Conservation (phyloP, 139 green algal species). For the Tetratostichococcus sp. region DNA sequence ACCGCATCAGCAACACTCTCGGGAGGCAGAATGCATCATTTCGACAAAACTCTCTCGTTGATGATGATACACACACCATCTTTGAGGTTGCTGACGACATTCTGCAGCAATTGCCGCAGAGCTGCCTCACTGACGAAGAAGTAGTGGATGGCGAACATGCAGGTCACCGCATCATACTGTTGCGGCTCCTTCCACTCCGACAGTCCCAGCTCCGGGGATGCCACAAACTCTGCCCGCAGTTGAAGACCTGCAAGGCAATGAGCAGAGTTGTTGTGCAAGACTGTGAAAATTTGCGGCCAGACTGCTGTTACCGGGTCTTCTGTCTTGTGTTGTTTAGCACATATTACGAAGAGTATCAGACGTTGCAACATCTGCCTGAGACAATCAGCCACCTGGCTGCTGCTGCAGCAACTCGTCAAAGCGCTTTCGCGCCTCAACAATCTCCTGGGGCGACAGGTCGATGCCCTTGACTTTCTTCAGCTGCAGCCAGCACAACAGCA, state of each 20-base stretch:
- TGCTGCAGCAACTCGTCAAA: slow-evolving; percentile 15
- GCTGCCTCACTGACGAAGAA: slow-evolving; percentile 74
- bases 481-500: slow-evolving; percentile 24
- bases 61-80: slow-evolving; percentile 35
- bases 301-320: too few relatives aligned
- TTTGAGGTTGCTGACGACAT: slow-evolving; percentile 78
- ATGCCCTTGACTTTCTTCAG: slow-evolving; percentile 73
- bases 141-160: slow-evolving; percentile 96
- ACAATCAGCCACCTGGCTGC: background rate
- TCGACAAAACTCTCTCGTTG: too few relatives aligned
- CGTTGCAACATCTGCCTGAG: too few relatives aligned
- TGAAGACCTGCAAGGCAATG: background rate
- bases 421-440: slow-evolving; percentile 66
- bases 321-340: too few relatives aligned
- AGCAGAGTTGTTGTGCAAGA: background rate
- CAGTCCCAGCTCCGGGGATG: slow-evolving; percentile 32
- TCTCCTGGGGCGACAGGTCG: slow-evolving; percentile 77
- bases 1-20: too few relatives aligned
- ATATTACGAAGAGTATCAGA: too few relatives aligned
- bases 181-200: slow-evolving; percentile 19
- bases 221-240: slow-evolving; percentile 36
- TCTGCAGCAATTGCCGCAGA: slow-evolving; percentile 70
- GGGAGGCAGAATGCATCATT: too few relatives aligned
- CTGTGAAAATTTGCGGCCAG: too few relatives aligned
- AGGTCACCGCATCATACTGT: slow-evolving; percentile 75